Conservation (phyloP, 208 protist genomes). For the Acanthamoeba sp. region DNA sequence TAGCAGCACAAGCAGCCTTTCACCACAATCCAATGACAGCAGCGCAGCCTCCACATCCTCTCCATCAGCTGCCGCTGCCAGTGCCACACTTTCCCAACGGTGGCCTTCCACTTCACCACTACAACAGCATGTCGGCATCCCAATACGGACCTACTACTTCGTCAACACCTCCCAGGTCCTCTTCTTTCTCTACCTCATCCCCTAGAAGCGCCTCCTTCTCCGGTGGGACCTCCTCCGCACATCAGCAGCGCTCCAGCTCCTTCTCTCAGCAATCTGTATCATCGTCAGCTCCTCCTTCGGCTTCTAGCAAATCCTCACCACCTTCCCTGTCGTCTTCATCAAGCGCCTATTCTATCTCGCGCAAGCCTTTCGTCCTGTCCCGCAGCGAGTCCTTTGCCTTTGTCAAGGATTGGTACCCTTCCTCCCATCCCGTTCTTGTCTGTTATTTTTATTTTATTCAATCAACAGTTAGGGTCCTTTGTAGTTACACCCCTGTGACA, state of each 20-base stretch:
- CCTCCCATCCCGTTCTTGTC: neutral
- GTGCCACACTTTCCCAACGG: neutral
- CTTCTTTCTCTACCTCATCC: neutral
- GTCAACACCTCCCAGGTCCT: neutral
- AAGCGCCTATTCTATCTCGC: neutral
- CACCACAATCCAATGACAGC: neutral
- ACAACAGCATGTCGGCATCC: neutral
- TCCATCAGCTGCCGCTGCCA: neutral
- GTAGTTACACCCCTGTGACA: too few relatives aligned
- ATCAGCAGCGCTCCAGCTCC: neutral
- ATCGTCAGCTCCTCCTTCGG: neutral
- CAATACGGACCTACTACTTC: neutral
- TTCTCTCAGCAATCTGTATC: neutral
- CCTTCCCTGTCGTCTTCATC: neutral
- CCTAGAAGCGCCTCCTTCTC: neutral
- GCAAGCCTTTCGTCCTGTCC: conserved; percentile 29
- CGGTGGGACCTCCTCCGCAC: neutral
- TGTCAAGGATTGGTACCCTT: conserved; percentile 39
- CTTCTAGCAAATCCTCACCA: neutral
- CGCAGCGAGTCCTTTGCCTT: conserved; percentile 46
- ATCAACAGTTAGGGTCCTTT: too few relatives aligned
- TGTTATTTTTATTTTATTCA: neutral
- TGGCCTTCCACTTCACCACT: neutral
- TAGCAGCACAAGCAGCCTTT: neutral
- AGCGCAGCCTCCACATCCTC: neutral